Evolutionary conservation across 805 yeast genomes (phyloP).

Genomic region (Brettanomyces custersianus): DNA sequence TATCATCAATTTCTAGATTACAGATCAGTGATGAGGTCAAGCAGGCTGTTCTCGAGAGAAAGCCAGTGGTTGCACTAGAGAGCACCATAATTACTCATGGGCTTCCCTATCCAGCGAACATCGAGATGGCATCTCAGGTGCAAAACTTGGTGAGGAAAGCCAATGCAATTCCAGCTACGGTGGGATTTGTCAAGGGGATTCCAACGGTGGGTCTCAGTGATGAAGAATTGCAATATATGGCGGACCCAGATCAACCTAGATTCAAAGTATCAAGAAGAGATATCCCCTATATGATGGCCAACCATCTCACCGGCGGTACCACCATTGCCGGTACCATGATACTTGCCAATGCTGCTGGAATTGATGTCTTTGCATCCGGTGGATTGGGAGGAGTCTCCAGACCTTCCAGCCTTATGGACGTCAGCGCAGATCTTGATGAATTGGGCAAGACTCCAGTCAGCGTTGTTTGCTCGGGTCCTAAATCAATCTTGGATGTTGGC

Average conservation of each 20-base stretch:
- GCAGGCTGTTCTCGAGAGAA: slow-evolving; percentile 47
- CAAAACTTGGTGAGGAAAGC: slow-evolving; percentile 48
- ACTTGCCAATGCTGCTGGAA: slow-evolving; percentile 64
- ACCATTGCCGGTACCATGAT: slow-evolving; percentile 89
- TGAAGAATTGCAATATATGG: slow-evolving; percentile 41
- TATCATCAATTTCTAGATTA: slow-evolving; percentile 5
- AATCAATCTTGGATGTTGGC: slow-evolving; percentile 71
- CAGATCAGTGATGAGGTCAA: slow-evolving; percentile 37
- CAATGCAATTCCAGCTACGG: slow-evolving; percentile 80
- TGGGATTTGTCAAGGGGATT: slow-evolving; percentile 64
- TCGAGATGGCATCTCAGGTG: slow-evolving; percentile 62
- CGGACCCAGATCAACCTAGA: slow-evolving; percentile 27
- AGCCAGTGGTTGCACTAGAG: slow-evolving; percentile 76
- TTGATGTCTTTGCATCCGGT: slow-evolving; percentile 84
- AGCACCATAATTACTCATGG: slow-evolving; percentile 89
- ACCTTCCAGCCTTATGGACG: slow-evolving; percentile 67
- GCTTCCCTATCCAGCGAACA: slow-evolving; percentile 69
- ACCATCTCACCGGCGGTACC: slow-evolving; percentile 69
- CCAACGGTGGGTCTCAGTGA: slow-evolving; percentile 59
- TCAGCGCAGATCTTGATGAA: slow-evolving; percentile 83
- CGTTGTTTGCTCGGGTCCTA: slow-evolving; percentile 92
- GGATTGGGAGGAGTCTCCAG: slow-evolving; percentile 90
- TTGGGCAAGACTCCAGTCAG: slow-evolving; percentile 74
- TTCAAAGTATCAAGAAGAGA: slow-evolving; percentile 76
- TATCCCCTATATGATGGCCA: slow-evolving; percentile 61